These are phyloP conservation scores for Eucalyptus marginata DNA, from an alignment of 345 rosid genomes.

Conservation along the genomic window DNA sequence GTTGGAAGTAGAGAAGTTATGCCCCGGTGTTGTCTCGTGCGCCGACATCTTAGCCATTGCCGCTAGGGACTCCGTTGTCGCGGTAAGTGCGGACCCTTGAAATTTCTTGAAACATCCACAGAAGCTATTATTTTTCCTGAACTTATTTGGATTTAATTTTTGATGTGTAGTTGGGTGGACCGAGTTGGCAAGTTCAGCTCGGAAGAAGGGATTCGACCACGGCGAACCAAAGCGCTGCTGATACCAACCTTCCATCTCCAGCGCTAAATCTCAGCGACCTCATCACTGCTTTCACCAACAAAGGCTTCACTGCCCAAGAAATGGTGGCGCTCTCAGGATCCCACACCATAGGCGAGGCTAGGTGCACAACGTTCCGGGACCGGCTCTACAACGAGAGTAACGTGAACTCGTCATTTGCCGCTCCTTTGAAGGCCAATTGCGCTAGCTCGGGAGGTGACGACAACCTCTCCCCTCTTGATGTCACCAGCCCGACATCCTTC, in stretches of 20 bases:
- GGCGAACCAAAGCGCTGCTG: neutral
- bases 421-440: conserved; percentile 12
- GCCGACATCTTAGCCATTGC: too few relatives aligned
- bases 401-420: conserved; percentile 32
- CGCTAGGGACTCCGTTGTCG: too few relatives aligned
- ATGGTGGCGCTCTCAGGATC: conserved; percentile 8
- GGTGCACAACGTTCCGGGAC: conserved; percentile 17
- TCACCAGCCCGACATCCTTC: neutral
- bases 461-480: neutral
- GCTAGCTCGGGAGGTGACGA: neutral
- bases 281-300: neutral
- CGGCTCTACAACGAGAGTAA: conserved; percentile 37
- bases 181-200: neutral
- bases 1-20: too few relatives aligned
- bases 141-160: neutral
- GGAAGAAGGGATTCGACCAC: neutral
- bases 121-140: neutral
- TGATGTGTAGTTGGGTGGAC: neutral
- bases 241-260: neutral
- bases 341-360: conserved; percentile 39
- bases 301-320: neutral
- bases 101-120: too few relatives aligned
- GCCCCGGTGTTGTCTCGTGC: too few relatives aligned
- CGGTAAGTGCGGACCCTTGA: too few relatives aligned
- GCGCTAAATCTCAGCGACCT: neutral